Base-by-base conservation (phyloP, 73 alveolate species). In the Paramecium sonneborni region DNA sequence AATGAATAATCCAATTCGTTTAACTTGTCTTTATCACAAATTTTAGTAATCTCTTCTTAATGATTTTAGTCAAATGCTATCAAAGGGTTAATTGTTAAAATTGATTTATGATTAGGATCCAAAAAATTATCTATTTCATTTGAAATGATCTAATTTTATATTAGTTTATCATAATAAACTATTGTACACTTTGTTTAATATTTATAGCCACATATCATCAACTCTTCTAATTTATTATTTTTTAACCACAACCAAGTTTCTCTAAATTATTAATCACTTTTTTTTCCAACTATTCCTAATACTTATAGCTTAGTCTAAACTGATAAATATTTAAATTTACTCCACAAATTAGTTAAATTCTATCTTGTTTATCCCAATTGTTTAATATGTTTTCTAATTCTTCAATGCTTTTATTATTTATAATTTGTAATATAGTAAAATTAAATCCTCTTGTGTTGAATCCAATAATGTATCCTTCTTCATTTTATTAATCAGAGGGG, bases 381-480 rank as follows among this genome's bases (percentile, higher is more conserved):
- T 37, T 26, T 10, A n/a, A 52, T 12, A n/a, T 2, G 18, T 90
- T 15, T 55, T 90, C 88, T 41, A 90, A 28, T 32, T 90, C 57
- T 32, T 55, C 92, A 3, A 90, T 76, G 34, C 88, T 30, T 32
- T 56, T 34, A 20, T 39, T 46, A 43, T 52, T 34, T 32, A 43
- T 52, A 5, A 69, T 76, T 55, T 41, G 55, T 15, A 90, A 43
- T 11, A 90, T 79, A 24, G 92, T 76, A 92, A 86, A 90, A n/a
- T 28, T 41, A 76, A 90, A 90, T 11, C 94, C 94, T 18, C 92
- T 86, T 26, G 88, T 76, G 37, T 86, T 52, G 87, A 86, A 90
- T 18, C 94, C 94, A 23, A 90, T 38, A 21, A 90, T 85, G 67
- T 90, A 90, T 34, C 94, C 94, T 48, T 74, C 93, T 35, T 90